Conservation (phyloP, 106 monocot genomes). For the Acorus calamus region DNA sequence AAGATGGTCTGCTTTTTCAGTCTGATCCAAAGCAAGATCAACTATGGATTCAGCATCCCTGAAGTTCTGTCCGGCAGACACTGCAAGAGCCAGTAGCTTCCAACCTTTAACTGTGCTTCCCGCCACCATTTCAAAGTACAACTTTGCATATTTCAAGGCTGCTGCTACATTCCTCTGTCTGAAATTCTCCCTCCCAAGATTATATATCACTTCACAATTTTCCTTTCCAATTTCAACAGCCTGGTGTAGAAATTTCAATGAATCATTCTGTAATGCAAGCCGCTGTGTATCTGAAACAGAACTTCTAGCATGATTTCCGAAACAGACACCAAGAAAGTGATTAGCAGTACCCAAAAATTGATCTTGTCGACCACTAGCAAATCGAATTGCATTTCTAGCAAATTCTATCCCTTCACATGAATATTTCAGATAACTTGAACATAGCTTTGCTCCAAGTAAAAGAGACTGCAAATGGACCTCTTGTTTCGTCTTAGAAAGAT, state of each 20-base stretch:
- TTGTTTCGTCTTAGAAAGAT: constrained; percentile 31
- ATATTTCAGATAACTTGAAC: constrained; percentile 21
- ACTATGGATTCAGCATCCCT: constrained; percentile 57
- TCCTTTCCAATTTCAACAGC: constrained; percentile 36
- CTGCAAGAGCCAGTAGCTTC: constrained; percentile 52
- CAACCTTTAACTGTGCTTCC: constrained; percentile 63
- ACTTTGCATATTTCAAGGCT: constrained; percentile 37
- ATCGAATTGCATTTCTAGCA: constrained; percentile 30
- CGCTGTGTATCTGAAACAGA: constrained; percentile 43
- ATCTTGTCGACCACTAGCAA: constrained; percentile 12
- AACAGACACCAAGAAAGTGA: constrained; percentile 54
- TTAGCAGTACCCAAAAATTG: constrained; percentile 40
- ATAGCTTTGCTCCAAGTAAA: constrained; percentile 61
- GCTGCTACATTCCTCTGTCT: constrained; percentile 40
- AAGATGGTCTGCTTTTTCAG: constrained; percentile 38
- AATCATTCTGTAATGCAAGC: constrained; percentile 29
- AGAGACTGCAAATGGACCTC: constrained; percentile 39
- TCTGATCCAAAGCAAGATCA: constrained; percentile 60
- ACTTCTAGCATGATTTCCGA: constrained; percentile 32
- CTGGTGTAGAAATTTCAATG: constrained; percentile 26
- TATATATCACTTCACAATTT: constrained; percentile 48
- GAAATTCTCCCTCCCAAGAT: constrained; percentile 48
- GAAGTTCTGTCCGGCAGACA: constrained; percentile 48
- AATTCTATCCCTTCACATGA: constrained; percentile 48
- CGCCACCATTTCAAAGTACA: constrained; percentile 42